Conservation (phyloP, 495 filamentous ascomycete genomes). For the Hapsidospora chrysogenum region DNA sequence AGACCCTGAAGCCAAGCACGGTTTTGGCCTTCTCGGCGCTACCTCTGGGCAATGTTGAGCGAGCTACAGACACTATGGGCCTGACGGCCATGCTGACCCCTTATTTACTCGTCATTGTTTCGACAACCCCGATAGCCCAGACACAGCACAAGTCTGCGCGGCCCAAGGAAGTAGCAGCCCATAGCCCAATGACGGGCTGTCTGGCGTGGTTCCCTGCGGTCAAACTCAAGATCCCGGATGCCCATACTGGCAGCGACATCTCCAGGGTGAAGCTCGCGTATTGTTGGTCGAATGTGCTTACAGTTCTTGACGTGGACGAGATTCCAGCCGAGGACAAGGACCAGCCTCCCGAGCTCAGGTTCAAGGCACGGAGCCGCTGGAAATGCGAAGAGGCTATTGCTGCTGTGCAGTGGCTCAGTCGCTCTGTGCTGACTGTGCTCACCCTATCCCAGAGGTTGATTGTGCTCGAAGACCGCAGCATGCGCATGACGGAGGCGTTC, state of each 20-base stretch:
- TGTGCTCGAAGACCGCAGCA: slow-evolving; percentile 74
- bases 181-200: slow-evolving; percentile 83
- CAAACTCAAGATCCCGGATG: slow-evolving; percentile 62
- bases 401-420: slow-evolving; percentile 89
- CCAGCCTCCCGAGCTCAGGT: slow-evolving; percentile 59
- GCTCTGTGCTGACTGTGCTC: slow-evolving; percentile 78
- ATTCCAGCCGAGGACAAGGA: slow-evolving; percentile 46
- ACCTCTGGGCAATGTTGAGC: slow-evolving; percentile 81
- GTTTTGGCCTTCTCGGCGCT: slow-evolving; percentile 83
- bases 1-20: slow-evolving; percentile 79
- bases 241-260: slow-evolving; percentile 30
- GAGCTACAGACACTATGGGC: slow-evolving; percentile 73
- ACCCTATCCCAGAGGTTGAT: slow-evolving; percentile 88
- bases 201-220: slow-evolving; percentile 96
- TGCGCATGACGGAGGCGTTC: slow-evolving; percentile 84
- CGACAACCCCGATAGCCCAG: slow-evolving; percentile 86
- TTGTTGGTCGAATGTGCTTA: slow-evolving; percentile 94
- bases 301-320: slow-evolving; percentile 74
- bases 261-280: slow-evolving; percentile 86
- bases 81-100: slow-evolving; percentile 92
- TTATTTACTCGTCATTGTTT: slow-evolving; percentile 89
- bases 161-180: slow-evolving; percentile 76
- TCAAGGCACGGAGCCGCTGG: slow-evolving; percentile 77
- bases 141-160: slow-evolving; percentile 86
- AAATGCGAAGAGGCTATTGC: slow-evolving; percentile 90